phyloP scores from a whole-genome alignment of 1,139 yeast species.

The Yamadazyma trypodendri region DNA sequence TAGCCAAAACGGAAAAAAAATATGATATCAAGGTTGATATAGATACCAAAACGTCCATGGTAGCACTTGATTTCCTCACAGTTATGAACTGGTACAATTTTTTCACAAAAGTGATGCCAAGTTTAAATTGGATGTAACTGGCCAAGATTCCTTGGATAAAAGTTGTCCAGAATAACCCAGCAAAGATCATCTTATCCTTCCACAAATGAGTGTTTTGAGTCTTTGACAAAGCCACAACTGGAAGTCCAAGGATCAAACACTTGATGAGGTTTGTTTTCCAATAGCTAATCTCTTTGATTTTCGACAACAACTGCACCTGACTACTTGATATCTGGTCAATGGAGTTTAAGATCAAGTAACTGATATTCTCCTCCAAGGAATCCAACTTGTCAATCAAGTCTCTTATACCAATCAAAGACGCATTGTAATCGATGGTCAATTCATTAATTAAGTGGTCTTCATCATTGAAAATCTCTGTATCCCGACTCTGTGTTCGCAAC shows the following conservation, averaged over 20 bases:
- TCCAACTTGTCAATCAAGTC: conserved; percentile 47
- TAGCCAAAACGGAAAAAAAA: conserved; percentile 65
- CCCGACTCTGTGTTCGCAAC: conserved; percentile 6
- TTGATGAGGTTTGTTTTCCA: conserved; percentile 62
- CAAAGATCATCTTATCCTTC: conserved; percentile 30
- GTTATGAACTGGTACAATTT: conserved; percentile 65
- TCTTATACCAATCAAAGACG: conserved; percentile 53
- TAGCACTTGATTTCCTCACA: conserved; percentile 66
- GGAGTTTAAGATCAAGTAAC: conserved; percentile 43
- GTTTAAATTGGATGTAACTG: conserved; percentile 64
- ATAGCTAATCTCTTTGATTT: conserved; percentile 66
- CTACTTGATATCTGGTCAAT: conserved; percentile 49
- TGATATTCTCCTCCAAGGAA: conserved; percentile 23
- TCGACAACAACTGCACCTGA: conserved; percentile 68
- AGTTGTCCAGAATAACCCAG: conserved; percentile 59
- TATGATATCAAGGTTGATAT: conserved; percentile 82
- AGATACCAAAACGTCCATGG: conserved; percentile 91
- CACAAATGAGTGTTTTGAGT: conserved; percentile 37
- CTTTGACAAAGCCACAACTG: conserved; percentile 60
- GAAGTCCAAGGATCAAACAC: conserved; percentile 57
- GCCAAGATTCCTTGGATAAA: conserved; percentile 63
- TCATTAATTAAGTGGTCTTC: conserved; percentile 21
- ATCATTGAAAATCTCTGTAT: conserved; percentile 12
- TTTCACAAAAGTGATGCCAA: conserved; percentile 62
- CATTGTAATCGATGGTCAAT: conserved; percentile 47